Conservation (phyloP, 768 basidiomycete genomes). For the Amanita inopinata region DNA sequence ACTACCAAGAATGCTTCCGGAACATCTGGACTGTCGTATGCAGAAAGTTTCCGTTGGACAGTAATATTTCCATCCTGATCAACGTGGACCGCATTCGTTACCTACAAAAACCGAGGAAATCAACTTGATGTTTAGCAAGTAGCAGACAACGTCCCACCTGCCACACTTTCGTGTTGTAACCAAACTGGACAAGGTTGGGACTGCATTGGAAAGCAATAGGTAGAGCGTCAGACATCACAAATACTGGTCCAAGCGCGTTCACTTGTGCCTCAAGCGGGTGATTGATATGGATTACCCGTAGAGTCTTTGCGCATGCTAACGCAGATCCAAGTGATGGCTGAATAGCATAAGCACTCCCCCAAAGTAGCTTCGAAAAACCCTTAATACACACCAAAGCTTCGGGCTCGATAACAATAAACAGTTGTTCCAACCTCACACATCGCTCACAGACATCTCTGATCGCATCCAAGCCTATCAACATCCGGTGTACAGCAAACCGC, state of each 20-base stretch:
- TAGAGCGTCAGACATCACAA: conserved; percentile 27
- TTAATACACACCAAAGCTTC: conserved; percentile 31
- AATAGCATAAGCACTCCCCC: background rate
- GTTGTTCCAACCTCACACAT: conserved; percentile 46
- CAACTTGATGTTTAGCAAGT: no score
- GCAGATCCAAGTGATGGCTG: conserved; percentile 32
- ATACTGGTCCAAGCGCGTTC: conserved; percentile 20
- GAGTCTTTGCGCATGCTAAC: conserved; percentile 33
- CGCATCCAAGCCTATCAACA: conserved; percentile 40
- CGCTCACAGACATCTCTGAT: conserved; percentile 44
- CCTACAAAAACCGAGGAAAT: no score
- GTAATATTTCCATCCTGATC: conserved; percentile 29
- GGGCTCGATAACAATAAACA: conserved; percentile 52
- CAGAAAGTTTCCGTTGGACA: conserved; percentile 28
- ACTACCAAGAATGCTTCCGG: conserved; percentile 70
- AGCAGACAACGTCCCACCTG: conserved; percentile 47
- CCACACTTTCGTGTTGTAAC: conserved; percentile 63
- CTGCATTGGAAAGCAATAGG: conserved; percentile 40
- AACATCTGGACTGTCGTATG: conserved; percentile 56
- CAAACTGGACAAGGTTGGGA: conserved; percentile 47
- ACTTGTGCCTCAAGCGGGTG: conserved; percentile 25
- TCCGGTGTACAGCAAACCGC: conserved; percentile 55
- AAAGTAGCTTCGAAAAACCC: background rate
- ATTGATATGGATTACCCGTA: conserved; percentile 56
- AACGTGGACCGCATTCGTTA: conserved; percentile 29